phyloP scores from a whole-genome alignment of 306 rosid species.

The Oemleria cerasiformis region DNA sequence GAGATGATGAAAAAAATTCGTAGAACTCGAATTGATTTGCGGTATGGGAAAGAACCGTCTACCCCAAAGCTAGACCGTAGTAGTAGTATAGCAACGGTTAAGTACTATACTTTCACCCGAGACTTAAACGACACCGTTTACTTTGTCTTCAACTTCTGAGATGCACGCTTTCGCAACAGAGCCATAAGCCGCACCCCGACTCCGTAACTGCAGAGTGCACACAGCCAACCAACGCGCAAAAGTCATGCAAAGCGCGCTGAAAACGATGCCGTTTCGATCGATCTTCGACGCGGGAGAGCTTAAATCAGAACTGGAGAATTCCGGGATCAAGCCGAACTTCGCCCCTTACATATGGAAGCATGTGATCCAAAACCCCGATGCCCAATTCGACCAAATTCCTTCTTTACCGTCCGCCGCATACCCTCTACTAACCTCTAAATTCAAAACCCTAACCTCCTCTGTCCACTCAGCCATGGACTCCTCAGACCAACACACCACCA shows the following conservation, averaged over 20 bases:
- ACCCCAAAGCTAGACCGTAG: too few species aligned
- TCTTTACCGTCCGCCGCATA: conserved; percentile 73
- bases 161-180: neutral
- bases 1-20: too few species aligned
- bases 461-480: conserved; percentile 76
- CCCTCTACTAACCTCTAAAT: conserved; percentile 51
- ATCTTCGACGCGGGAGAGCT: conserved; percentile 72
- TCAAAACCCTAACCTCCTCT: conserved; percentile 72
- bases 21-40: too few species aligned
- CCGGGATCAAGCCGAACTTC: conserved; percentile 54
- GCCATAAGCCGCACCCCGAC: neutral
- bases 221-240: neutral
- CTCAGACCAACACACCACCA: conserved; percentile 67
- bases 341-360: conserved; percentile 68
- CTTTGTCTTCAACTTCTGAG: too few species aligned
- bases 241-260: neutral
- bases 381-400: conserved; percentile 49
- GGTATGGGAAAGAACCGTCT: too few species aligned
- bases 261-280: conserved; percentile 58
- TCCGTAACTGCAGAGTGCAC: neutral
- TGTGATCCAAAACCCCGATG: conserved; percentile 37
- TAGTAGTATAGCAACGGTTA: too few species aligned
- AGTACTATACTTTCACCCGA: too few species aligned
- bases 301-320: conserved; percentile 44
- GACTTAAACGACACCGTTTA: too few species aligned